These are phyloP conservation scores for Podospora anserina DNA, from an alignment of 495 filamentous ascomycete species.

Conservation along the genomic window DNA sequence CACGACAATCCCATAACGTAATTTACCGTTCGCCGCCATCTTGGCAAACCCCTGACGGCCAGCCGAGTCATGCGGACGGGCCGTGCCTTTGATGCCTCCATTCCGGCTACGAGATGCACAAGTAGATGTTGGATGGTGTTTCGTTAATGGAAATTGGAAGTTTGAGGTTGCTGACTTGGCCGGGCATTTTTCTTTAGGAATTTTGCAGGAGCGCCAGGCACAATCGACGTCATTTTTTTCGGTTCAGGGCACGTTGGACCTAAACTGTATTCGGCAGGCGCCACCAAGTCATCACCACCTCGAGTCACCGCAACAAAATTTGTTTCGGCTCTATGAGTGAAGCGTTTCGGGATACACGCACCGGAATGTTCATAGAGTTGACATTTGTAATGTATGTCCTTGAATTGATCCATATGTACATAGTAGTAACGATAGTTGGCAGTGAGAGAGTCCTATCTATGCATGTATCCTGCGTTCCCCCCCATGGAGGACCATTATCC, in stretches of 20 bases:
- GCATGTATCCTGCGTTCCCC: too few species aligned
- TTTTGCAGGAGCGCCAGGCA: neutral
- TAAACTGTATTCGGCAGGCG: neutral
- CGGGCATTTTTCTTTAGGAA: neutral
- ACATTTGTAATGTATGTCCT: too few species aligned
- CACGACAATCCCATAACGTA: slow-evolving; percentile 21
- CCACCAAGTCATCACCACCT: neutral
- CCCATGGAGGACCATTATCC: too few species aligned
- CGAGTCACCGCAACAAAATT: too few species aligned
- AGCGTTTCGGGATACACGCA: too few species aligned
- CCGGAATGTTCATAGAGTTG: too few species aligned
- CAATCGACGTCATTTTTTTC: neutral
- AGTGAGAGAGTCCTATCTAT: too few species aligned
- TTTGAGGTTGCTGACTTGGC: neutral
- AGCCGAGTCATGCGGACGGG: slow-evolving; percentile 3
- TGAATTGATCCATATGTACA: too few species aligned
- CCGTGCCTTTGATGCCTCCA: neutral
- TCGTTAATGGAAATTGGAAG: neutral
- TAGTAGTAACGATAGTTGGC: too few species aligned
- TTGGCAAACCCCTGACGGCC: slow-evolving; percentile 17
- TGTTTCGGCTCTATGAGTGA: too few species aligned
- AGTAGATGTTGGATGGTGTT: neutral
- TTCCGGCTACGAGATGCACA: neutral
- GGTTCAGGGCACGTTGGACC: neutral
- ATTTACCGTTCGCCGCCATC: slow-evolving; percentile 10